Percentiles rank a stretch among this genome's conserved stretches.
Conservation (phyloP, 495 filamentous ascomycete species). For the Sordaria brevicollis region DNA sequence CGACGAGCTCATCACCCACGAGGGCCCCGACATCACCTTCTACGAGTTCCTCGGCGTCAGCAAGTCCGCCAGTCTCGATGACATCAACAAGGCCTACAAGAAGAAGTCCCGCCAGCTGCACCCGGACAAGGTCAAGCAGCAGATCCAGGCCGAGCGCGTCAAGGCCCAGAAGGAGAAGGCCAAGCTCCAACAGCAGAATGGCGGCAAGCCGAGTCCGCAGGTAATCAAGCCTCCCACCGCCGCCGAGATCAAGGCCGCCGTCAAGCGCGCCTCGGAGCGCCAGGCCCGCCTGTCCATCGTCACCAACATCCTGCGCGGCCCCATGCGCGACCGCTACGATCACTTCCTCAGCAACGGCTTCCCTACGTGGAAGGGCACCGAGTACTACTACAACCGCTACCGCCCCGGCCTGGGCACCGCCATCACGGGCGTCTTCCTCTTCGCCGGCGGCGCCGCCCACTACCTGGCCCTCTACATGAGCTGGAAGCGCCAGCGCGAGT, state of each 20-base stretch:
- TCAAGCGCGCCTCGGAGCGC: constrained; percentile 66
- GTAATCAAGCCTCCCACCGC: constrained; percentile 62
- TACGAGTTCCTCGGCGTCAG: constrained; percentile 82
- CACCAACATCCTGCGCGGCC: constrained; percentile 72
- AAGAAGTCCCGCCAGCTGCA: constrained; percentile 74
- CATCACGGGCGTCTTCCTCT: constrained; percentile 69
- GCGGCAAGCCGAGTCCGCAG: constrained; percentile 50
- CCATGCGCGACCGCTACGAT: constrained; percentile 78
- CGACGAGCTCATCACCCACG: constrained; percentile 67
- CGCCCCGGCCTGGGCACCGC: constrained; percentile 82
- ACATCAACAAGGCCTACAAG: constrained; percentile 87
- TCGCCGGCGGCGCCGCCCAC: constrained; percentile 75
- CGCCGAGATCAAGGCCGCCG: constrained; percentile 59
- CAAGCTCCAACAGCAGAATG: constrained; percentile 34
- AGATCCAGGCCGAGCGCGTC: constrained; percentile 62
- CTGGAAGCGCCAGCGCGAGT: constrained; percentile 82
- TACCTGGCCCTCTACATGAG: constrained; percentile 73
- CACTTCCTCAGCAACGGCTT: constrained; percentile 92
- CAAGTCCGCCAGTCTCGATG: constrained; percentile 66
- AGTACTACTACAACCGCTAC: constrained; percentile 94
- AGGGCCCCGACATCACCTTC: constrained; percentile 79
- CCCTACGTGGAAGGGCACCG: constrained; percentile 90
- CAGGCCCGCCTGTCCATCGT: constrained; percentile 77
- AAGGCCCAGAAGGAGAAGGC: constrained; percentile 44
- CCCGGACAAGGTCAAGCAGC: constrained; percentile 88